Evolutionary conservation across 352 stramenopile genomes (phyloP).

Genomic region (Globisporangium cederbergense): DNA sequence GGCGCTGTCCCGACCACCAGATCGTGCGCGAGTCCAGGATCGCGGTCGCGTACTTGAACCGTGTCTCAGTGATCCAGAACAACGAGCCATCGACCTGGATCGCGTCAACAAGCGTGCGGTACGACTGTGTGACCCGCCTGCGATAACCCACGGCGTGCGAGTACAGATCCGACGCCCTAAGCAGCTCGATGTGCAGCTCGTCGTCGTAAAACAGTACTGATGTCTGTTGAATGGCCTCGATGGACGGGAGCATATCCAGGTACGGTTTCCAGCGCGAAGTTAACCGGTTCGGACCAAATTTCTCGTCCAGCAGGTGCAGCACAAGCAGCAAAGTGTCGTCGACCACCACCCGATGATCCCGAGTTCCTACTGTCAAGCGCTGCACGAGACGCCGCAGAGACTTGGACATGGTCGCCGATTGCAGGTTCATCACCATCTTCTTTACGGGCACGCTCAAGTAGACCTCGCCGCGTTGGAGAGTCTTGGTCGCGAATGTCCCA

Average conservation of each 20-base stretch:
- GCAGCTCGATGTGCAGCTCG: conserved; percentile 40
- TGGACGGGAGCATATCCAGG: conserved; percentile 70
- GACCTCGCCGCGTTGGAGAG: conserved; percentile 44
- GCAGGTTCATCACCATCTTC: conserved; percentile 61
- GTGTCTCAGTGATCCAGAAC: conserved; percentile 49
- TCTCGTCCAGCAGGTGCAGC: conserved; percentile 82
- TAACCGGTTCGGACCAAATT: conserved; percentile 43
- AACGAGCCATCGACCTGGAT: background rate
- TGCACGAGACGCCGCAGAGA: conserved; percentile 36
- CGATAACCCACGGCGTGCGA: conserved; percentile 37
- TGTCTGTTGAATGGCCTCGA: conserved; percentile 18
- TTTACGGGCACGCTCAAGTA: conserved; percentile 80
- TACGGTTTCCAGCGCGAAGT: conserved; percentile 82
- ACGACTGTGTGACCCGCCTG: conserved; percentile 18
- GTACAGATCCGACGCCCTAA: conserved; percentile 46
- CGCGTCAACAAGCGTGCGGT: conserved; percentile 1
- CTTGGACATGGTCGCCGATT: conserved; percentile 45
- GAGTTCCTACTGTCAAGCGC: conserved; percentile 5
- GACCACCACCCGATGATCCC: conserved; percentile 7
- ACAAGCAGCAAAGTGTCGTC: conserved; percentile 63
- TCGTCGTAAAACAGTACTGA: conserved; percentile 57
- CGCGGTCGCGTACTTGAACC: conserved; percentile 79
- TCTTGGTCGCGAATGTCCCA: conserved; percentile 58
- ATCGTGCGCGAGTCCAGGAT: conserved; percentile 91
- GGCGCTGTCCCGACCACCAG: conserved; percentile 88